phyloP scores from a whole-genome alignment of 1,284 basidiomycete genomes.

The Hemileia vastatrix region DNA sequence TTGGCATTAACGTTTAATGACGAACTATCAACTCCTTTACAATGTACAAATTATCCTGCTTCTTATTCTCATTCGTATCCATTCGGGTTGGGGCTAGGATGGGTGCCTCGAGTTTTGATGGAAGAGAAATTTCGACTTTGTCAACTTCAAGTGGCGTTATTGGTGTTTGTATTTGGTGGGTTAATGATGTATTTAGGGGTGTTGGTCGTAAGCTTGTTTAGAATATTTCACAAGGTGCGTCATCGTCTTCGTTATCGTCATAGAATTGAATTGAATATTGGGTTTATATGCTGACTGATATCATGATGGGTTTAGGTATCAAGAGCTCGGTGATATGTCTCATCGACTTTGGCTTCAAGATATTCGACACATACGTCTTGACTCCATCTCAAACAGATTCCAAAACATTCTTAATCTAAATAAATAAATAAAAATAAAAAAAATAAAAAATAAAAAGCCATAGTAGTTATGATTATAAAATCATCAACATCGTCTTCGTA shows the following conservation, averaged over 20 bases:
- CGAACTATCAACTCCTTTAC: conserved; percentile 73
- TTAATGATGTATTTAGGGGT: conserved; percentile 67
- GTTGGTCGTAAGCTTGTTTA: conserved; percentile 69
- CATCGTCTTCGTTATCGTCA: background rate
- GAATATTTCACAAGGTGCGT: conserved; percentile 70
- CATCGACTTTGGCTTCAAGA: too few species aligned
- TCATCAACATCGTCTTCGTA: too few species aligned
- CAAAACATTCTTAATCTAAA: too few species aligned
- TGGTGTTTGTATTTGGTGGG: conserved; percentile 54
- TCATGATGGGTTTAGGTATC: background rate
- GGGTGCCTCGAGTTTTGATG: conserved; percentile 54
- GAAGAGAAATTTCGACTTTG: conserved; percentile 44
- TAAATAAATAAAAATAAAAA: too few species aligned
- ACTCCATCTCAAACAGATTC: too few species aligned
- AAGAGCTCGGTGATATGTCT: too few species aligned
- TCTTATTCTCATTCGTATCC: conserved; percentile 48
- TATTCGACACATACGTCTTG: too few species aligned
- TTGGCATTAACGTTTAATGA: conserved; percentile 80
- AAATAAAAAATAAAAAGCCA: too few species aligned
- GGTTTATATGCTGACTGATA: background rate
- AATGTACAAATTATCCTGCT: conserved; percentile 59
- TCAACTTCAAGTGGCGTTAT: conserved; percentile 14
- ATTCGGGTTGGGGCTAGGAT: conserved; percentile 51
- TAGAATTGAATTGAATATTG: background rate
- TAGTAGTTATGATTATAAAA: too few species aligned